phyloP scores from a whole-genome alignment of 139 green algal genomes.

The Chlorella sp. region DNA sequence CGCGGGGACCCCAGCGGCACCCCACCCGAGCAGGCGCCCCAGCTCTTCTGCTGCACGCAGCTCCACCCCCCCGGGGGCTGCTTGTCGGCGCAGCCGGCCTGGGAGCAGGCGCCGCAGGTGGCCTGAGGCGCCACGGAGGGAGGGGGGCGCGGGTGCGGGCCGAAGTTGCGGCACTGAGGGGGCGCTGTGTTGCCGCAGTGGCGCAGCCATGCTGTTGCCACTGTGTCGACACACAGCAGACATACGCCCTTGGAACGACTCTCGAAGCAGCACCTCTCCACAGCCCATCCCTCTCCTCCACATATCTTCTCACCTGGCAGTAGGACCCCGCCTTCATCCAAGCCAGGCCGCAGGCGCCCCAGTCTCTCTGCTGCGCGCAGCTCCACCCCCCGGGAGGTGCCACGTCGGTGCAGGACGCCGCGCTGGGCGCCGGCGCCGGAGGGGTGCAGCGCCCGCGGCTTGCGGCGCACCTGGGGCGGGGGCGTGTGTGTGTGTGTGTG shows the following conservation, averaged over 20 bases:
- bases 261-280: too few relatives aligned
- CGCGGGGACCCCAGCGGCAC: background rate
- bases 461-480: constrained; percentile 14
- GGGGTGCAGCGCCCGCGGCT: constrained; percentile 15
- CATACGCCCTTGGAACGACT: too few relatives aligned
- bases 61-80: constrained; percentile 6
- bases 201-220: too few relatives aligned
- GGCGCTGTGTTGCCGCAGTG: too few relatives aligned
- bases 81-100: constrained; percentile 13
- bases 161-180: too few relatives aligned
- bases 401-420: constrained; percentile 5
- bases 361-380: constrained; percentile 22
- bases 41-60: constrained; percentile 42
- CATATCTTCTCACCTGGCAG: too few relatives aligned
- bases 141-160: too few relatives aligned
- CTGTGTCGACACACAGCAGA: too few relatives aligned
- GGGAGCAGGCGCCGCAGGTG: constrained; percentile 18
- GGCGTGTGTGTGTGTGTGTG: too few relatives aligned
- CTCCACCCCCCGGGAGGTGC: constrained; percentile 10
- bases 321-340: background rate
- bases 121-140: too few relatives aligned
- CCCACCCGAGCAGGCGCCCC: constrained; percentile 25
- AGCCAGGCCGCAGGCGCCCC: background rate
- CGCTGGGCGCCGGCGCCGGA: background rate
- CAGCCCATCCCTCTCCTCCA: too few relatives aligned